phyloP scores from a whole-genome alignment of 441 rosid species.

The Mallotus japonicus region DNA sequence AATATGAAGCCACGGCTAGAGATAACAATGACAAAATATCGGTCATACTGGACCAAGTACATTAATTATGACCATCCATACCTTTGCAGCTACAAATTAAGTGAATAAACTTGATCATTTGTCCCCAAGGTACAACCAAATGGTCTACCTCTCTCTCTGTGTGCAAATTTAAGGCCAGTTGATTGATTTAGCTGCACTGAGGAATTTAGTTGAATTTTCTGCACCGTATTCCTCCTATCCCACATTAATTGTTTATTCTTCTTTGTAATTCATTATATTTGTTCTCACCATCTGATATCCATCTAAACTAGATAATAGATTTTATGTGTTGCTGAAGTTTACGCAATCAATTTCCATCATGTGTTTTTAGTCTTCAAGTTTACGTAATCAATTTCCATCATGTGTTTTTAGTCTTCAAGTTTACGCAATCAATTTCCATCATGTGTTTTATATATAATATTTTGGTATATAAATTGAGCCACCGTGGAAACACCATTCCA shows the following conservation, averaged over 20 bases:
- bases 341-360: too few species aligned
- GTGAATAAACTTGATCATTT: slow-evolving; percentile 40
- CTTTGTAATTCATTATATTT: slow-evolving; percentile 48
- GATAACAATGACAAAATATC: slow-evolving; percentile 88
- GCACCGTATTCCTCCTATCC: slow-evolving; percentile 27
- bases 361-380: slow-evolving; percentile 19
- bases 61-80: slow-evolving; percentile 85
- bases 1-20: slow-evolving; percentile 99
- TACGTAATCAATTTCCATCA: not conserved
- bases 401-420: too few species aligned
- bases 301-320: slow-evolving; percentile 29
- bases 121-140: slow-evolving; percentile 21
- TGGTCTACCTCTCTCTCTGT: slow-evolving; percentile 11
- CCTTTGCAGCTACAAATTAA: slow-evolving; percentile 69
- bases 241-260: slow-evolving; percentile 34
- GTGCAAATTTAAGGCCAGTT: slow-evolving; percentile 17
- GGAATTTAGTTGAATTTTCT: slow-evolving; percentile 29
- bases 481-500: too few species aligned
- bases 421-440: too few species aligned
- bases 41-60: slow-evolving; percentile 84
- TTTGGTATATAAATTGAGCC: too few species aligned
- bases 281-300: slow-evolving; percentile 22
- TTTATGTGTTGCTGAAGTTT: slow-evolving; percentile 26
- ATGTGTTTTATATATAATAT: too few species aligned
- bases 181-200: slow-evolving; percentile 21